phyloP scores from a whole-genome alignment of 192 early-diverging fungal species.

The Bifiguratus adelaidae region DNA sequence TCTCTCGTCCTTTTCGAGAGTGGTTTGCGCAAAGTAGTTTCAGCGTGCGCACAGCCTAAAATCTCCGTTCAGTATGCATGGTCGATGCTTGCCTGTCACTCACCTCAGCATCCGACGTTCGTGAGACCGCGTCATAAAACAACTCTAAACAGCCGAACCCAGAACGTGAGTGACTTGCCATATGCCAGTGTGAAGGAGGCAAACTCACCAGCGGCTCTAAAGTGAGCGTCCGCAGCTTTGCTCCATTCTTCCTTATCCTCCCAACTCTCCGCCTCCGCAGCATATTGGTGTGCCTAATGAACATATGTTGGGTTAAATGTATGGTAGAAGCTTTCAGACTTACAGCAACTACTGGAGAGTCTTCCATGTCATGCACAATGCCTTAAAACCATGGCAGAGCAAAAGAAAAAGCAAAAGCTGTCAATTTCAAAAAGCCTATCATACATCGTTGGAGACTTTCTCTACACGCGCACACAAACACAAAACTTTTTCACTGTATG shows the following conservation, averaged over 20 bases:
- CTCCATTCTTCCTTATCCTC: constrained; percentile 39
- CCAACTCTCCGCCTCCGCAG: constrained; percentile 48
- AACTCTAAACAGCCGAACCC: neutral
- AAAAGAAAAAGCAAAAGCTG: neutral
- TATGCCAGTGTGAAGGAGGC: neutral
- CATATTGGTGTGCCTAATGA: constrained; percentile 52
- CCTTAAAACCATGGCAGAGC: neutral
- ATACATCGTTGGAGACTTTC: no score
- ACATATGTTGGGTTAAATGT: neutral
- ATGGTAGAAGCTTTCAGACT: neutral
- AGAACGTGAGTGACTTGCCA: neutral
- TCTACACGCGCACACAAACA: no score
- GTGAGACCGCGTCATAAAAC: neutral
- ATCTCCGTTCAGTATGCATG: neutral
- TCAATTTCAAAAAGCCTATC: no score
- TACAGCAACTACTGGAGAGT: constrained; percentile 8
- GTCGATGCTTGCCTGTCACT: constrained; percentile 1
- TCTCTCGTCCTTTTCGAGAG: constrained; percentile 50
- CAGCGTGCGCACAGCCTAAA: constrained; percentile 49
- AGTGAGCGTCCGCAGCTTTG: constrained; percentile 53
- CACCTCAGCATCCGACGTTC: neutral
- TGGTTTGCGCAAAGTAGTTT: constrained; percentile 58
- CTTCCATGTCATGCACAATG: neutral
- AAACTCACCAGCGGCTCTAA: constrained; percentile 50
- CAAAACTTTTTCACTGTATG: no score